Percentiles rank a stretch among this genome's conserved stretches.
Evolutionary conservation across 352 stramenopile species (phyloP).

Genomic region (Phytophthora sp.): DNA sequence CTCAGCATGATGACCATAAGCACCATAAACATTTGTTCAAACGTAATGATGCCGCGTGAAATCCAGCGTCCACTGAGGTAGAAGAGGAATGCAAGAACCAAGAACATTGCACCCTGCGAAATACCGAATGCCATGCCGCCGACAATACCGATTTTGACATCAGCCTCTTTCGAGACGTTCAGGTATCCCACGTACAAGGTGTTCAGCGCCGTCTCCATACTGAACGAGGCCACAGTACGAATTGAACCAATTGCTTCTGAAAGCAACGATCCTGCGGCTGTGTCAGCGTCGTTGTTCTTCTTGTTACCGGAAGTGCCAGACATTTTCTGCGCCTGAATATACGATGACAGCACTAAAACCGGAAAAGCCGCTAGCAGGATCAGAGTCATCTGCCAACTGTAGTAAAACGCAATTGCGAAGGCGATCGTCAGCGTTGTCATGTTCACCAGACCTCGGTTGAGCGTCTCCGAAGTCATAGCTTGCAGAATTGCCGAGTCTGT

Average conservation of each 20-base stretch:
- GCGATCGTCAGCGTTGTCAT: slow-evolving; percentile 49
- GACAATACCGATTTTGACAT: slow-evolving; percentile 55
- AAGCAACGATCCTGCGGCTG: slow-evolving; percentile 46
- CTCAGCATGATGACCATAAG: slow-evolving; percentile 76
- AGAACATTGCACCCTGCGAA: slow-evolving; percentile 73
- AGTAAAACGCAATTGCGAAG: slow-evolving; percentile 60
- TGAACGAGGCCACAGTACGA: slow-evolving; percentile 66
- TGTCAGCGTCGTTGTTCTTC: slow-evolving; percentile 59
- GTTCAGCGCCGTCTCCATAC: slow-evolving; percentile 49
- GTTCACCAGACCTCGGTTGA: slow-evolving; percentile 61
- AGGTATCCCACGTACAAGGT: slow-evolving; percentile 41
- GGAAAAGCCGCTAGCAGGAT: slow-evolving; percentile 45
- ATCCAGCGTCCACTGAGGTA: slow-evolving; percentile 71
- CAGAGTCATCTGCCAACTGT: slow-evolving; percentile 69
- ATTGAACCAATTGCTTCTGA: slow-evolving; percentile 52
- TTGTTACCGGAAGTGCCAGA: slow-evolving; percentile 41
- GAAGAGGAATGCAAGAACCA: slow-evolving; percentile 74
- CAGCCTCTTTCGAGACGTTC: slow-evolving; percentile 36
- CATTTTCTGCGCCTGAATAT: slow-evolving; percentile 37
- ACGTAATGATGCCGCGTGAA: slow-evolving; percentile 55
- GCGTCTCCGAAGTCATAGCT: slow-evolving; percentile 69
- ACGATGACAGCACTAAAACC: slow-evolving; percentile 36
- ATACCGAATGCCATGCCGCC: slow-evolving; percentile 71
- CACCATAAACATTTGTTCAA: slow-evolving; percentile 76
- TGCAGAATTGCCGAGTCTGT: slow-evolving; percentile 84